Conservation (phyloP, 352 stramenopile species). For the Phytophthora fragariaefolia region DNA sequence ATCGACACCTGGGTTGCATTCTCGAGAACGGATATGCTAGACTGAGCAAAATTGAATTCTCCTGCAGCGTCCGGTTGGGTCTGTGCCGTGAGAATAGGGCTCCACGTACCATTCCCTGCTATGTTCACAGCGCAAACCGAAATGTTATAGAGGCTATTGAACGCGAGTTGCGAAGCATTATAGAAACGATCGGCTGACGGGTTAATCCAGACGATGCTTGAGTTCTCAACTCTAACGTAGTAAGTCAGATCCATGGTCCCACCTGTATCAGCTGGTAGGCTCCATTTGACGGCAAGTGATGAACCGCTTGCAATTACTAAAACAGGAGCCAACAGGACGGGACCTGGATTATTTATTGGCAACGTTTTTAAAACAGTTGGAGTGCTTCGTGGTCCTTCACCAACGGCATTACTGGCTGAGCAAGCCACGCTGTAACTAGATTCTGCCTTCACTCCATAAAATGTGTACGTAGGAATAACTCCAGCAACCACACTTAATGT, state of each 20-base stretch:
- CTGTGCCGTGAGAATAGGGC: conserved; percentile 19
- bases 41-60: conserved; percentile 50
- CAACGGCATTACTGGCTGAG: conserved; percentile 47
- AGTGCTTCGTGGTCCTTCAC: conserved; percentile 41
- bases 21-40: conserved; percentile 40
- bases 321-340: conserved; percentile 34
- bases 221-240: conserved; percentile 32
- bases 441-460: conserved; percentile 34
- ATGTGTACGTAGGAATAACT: conserved; percentile 26
- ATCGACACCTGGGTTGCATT: conserved; percentile 46
- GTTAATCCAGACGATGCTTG: conserved; percentile 4
- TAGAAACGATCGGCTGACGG: conserved; percentile 12
- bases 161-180: conserved; percentile 36
- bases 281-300: conserved; percentile 48
- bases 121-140: conserved; percentile 47
- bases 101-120: conserved; percentile 43
- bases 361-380: conserved; percentile 37
- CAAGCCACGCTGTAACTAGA: conserved; percentile 50
- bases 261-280: conserved; percentile 48
- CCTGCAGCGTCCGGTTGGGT: conserved; percentile 64
- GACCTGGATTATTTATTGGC: conserved; percentile 41
- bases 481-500: conserved; percentile 22
- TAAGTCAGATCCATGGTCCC: conserved; percentile 44
- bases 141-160: conserved; percentile 45
- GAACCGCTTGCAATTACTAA: conserved; percentile 40